Evolutionary conservation across 257 asterid genomes (phyloP), one percentile per base, ranked within the genome.

Genomic region (Buddleja alternifolia): DNA sequence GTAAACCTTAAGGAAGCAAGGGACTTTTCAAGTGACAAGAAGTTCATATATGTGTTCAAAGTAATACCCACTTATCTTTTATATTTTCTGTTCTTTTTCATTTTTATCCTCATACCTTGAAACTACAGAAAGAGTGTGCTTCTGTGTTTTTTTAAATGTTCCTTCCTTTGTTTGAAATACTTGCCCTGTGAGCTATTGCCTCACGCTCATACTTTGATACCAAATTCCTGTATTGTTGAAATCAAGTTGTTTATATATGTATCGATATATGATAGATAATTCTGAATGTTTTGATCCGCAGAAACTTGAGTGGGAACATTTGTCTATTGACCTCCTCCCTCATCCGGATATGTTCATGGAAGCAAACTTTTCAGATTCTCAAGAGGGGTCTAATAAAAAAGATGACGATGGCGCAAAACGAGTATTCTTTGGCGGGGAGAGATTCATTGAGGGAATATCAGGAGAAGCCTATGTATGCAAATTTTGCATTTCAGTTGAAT

Each of bases 331-430:
- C 79, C 97, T 94, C 74, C 83, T 91, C 70, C 99, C 99, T 63
- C 99, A 94, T 81, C 99, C 99, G 7, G 97, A 94, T 83, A 94
- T 91, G 97, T 94, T 94, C 64, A 25, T 72, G 36, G 98, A 92
- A 59, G 85, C 95, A 17, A 75, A 80, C 74, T 80, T 87, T 58
- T 82, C 81, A 9, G 62, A 65, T 73, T 85, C 86, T 45, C 73
- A 79, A 74, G 95, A 81, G 63, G 96, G 82, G 40, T 82, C 81
- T 63, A 75, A 70, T 66, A 82, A 74, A 73, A 94, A 92, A 84
- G 99, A 94, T 66, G 94, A 86, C 54, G 97, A 94, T 82, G 99
- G 99, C 63, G 99, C 97, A 77, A 94, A 89, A 74, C 87, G 99
- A 77, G 88, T 81, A 54, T 94, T 94, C 82, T 94, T 94, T 84